Base-by-base conservation (phyloP, 306 rosid genomes). In the Chamaecrista fasciculata region DNA sequence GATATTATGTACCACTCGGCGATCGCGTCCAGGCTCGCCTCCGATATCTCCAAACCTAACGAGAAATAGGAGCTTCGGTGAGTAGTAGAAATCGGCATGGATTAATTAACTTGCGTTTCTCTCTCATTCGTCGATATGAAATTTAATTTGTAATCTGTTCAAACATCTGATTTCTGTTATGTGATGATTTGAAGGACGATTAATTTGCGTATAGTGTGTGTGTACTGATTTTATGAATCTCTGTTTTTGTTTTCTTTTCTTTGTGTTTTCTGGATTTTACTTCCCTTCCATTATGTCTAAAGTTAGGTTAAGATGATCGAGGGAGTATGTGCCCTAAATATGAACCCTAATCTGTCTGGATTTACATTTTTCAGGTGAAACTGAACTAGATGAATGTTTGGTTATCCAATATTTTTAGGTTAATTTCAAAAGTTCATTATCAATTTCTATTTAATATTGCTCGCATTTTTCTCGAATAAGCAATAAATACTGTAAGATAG, bases 1-100 rank as follows among this genome's bases (percentile, higher is more conserved):
- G 96, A 89, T 42, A 61, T 81, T 14, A 89, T 89, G 96, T 89
- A 89, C 76, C 92, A 89, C 76, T 89, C 92, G 15, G 85, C 90
- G 0, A 89, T 89, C 31, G 96, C 96, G 2, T 86, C 92, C n/a
- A 86, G 92, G 24, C 88, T 89, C 24, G 92, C 92, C 0, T 80
- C 85, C 18, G 88, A 89, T 66, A 37, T 76, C 55, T 66, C 85
- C 23, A 72, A 76, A 37, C 21, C 56, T 50, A 20, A 47, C 26
- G 63, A 79, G 29, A 70, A 59, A 59, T 59, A 59, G 39, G 16
- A 11, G 3, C 36, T 33, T n/a, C 16, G 23, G 46, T n/a, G 36
- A 33, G 36, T 15, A 3, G 23, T 28, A 55, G 7, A 2, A 4
- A 28, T n/a, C 62, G 40, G 18, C 40, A 6, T n/a, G 39, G 40